Evolutionary conservation across 2,329 filamentous ascomycete genomes (phyloP).

Genomic region (Ascocoryne sarcoides): DNA sequence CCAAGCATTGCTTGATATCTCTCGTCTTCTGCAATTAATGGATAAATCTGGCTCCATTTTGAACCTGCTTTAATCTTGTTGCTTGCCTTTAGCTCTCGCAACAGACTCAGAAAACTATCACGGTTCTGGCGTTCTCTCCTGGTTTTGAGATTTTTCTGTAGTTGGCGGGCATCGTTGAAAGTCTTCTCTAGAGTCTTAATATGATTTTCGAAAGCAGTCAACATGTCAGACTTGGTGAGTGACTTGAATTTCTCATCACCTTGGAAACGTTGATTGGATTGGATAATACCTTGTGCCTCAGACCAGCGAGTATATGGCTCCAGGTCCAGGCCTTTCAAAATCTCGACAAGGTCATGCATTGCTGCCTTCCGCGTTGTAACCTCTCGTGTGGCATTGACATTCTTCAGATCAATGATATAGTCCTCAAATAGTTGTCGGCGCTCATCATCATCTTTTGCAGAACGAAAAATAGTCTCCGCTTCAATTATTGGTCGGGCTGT

Average conservation of each 20-base stretch:
- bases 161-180: constrained; percentile 85
- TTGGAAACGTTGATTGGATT: constrained; percentile 68
- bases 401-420: constrained; percentile 79
- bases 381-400: constrained; percentile 69
- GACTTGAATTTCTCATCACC: constrained; percentile 76
- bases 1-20: constrained; percentile 79
- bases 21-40: constrained; percentile 67
- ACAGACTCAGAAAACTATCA: constrained; percentile 67
- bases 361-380: constrained; percentile 65
- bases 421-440: constrained; percentile 87
- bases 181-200: constrained; percentile 85
- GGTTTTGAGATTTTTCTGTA: constrained; percentile 72
- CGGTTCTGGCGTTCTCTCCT: constrained; percentile 79
- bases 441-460: constrained; percentile 79
- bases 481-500: constrained; percentile 91
- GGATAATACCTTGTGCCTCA: constrained; percentile 76
- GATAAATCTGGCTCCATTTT: constrained; percentile 79
- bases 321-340: constrained; percentile 72
- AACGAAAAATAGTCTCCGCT: constrained; percentile 89
- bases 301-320: constrained; percentile 94
- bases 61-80: constrained; percentile 82
- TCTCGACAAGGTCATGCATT: constrained; percentile 70
- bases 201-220: constrained; percentile 89
- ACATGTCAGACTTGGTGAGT: constrained; percentile 79
- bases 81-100: constrained; percentile 63